These are phyloP conservation scores for Paecilomyces sp. DNA, from an alignment of 2,329 filamentous ascomycete species.

Conservation along the genomic window DNA sequence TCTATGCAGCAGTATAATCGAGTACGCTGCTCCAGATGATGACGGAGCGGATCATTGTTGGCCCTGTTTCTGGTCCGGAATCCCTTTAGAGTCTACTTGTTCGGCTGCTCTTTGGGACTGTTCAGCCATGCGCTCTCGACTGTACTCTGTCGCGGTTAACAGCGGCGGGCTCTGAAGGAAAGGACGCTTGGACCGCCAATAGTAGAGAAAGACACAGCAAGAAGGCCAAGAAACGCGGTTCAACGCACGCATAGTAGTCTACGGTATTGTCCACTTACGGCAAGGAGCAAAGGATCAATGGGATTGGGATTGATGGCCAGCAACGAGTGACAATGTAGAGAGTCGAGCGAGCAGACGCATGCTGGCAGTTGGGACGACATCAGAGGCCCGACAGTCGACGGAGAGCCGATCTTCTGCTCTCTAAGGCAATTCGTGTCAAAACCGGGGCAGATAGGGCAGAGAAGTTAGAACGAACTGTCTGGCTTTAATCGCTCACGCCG, in stretches of 20 bases:
- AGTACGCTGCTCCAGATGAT: neutral
- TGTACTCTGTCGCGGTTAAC: neutral
- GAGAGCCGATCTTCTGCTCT: neutral
- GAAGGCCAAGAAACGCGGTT: neutral
- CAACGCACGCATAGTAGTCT: neutral
- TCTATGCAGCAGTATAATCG: neutral
- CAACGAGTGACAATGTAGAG: neutral
- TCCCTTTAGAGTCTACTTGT: neutral
- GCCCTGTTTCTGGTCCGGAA: neutral
- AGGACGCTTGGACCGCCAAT: neutral
- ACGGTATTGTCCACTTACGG: neutral
- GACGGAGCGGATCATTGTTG: neutral
- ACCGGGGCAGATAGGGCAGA: neutral
- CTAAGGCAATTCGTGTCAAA: neutral
- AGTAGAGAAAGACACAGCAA: neutral
- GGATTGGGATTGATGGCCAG: neutral
- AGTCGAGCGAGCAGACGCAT: neutral
- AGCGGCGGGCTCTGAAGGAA: neutral
- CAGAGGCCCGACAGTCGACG: neutral
- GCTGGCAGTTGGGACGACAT: neutral
- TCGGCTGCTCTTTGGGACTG: neutral
- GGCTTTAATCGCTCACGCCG: neutral
- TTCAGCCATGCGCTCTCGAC: neutral
- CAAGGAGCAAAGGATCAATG: neutral
- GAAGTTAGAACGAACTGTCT: neutral